Evolutionary conservation across 129 eudicot genomes (phyloP), one percentile per base, ranked within the genome.

Genomic region (sunflower (Helianthus annuus)): DNA sequence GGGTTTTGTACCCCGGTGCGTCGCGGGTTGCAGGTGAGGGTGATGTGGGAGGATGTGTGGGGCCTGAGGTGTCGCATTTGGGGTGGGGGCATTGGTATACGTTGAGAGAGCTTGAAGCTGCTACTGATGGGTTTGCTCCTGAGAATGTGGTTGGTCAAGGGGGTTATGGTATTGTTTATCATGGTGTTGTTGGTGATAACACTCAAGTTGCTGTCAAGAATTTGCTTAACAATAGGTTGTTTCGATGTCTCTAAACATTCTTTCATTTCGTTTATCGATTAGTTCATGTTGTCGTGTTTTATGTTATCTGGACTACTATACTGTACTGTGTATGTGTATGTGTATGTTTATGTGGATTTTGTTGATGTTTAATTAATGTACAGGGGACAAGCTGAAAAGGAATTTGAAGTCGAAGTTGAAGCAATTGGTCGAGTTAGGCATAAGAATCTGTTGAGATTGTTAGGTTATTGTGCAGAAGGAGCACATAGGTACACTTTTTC

Each of bases 31-130:
- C 36, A 27, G 73, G 46, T 71, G 73, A 74, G 46, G 81, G 52
- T 69, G 72, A 15, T 67, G 62, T 48, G 63, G 66, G 13, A 4
- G 52, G 52, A 24, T 34, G 68, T 61, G 85, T 76, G 39, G 92
- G 80, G 1, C 92, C 89, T 7, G 84, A 87, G 44, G 93, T 87
- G 16, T 87, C 93, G 3, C 93, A 87, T 82, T 39, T 87, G 82
- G 93, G 93, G 0, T 87, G 93, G 93, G 89, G 89, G 14, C 93
- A 81, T 77, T 82, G 93, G 93, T 87, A 87, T 77, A 87, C 93
- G 0, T 73, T 87, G 1, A 82, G 93, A 44, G 93, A 87, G 80
- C 87, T 87, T 76, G 89, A 87, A 77, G 77, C 2, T 48, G 82
- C 93, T 53, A 87, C 93, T 27, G 81, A 84, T 68, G 81, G 87